Evolutionary conservation across 1,139 yeast species (phyloP).

Genomic region (Saccharomyces hybrid): DNA sequence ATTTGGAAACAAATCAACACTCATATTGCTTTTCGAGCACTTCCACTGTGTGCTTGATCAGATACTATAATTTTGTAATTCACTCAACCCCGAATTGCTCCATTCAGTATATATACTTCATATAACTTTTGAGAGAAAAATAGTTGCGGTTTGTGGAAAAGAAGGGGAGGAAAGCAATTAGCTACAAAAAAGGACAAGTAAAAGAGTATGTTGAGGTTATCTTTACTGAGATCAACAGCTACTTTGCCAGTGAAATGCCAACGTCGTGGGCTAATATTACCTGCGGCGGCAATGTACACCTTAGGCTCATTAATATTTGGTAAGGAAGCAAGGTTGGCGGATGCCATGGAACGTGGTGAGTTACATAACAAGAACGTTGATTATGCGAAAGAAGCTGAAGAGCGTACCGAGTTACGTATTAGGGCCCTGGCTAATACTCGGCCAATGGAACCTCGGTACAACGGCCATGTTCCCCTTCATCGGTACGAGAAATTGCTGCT

Average conservation of each 20-base stretch:
- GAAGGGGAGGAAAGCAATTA: not conserved
- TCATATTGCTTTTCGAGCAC: slow-evolving; percentile 15
- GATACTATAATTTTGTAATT: not conserved
- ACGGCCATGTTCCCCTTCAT: slow-evolving; percentile 76
- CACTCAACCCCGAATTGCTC: not conserved
- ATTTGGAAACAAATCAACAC: slow-evolving; percentile 27
- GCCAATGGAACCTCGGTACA: slow-evolving; percentile 46
- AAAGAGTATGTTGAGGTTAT: not conserved
- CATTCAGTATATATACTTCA: not conserved
- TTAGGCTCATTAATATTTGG: slow-evolving; percentile 36
- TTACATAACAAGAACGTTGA: slow-evolving; percentile 31
- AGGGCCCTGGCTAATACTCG: slow-evolving; percentile 19
- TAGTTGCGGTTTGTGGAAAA: not conserved
- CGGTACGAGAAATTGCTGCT: slow-evolving; percentile 54
- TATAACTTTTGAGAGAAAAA: not conserved
- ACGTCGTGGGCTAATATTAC: slow-evolving; percentile 20
- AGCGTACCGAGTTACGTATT: slow-evolving; percentile 29
- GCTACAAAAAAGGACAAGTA: not conserved
- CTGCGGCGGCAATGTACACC: slow-evolving; percentile 24
- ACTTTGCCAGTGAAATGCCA: not conserved
- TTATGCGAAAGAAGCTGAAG: slow-evolving; percentile 15
- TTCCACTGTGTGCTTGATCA: not conserved
- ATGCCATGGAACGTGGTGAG: slow-evolving; percentile 51
- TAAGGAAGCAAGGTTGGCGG: slow-evolving; percentile 47
- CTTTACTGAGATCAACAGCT: not conserved